Percentiles rank a stretch among this genome's conserved stretches.
Evolutionary conservation across 2,329 filamentous ascomycete species (phyloP).

Genomic region (Venturia effusa): DNA sequence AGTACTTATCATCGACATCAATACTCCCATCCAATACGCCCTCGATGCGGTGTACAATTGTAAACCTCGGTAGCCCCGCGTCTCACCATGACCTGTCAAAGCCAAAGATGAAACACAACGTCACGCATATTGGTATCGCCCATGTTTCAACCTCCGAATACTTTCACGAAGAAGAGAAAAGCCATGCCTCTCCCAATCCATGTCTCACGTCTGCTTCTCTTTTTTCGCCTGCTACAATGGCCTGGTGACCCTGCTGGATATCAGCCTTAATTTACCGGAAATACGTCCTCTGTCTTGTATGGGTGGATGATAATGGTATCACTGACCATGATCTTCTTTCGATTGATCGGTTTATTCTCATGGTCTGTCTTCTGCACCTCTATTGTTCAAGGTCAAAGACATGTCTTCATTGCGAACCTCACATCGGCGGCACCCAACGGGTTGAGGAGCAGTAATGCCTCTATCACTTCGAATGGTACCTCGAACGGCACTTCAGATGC

Average conservation of each 20-base stretch:
- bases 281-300: neutral
- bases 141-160: neutral
- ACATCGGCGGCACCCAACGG: neutral
- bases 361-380: neutral
- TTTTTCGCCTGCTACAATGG: neutral
- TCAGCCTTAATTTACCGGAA: neutral
- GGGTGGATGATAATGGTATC: neutral
- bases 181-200: neutral
- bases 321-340: neutral
- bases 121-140: slow-evolving; percentile 1
- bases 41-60: neutral
- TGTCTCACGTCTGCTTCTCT: neutral
- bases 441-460: neutral
- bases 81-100: slow-evolving; percentile 4
- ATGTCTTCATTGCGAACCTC: neutral
- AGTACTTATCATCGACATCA: neutral
- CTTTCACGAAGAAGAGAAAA: neutral
- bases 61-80: neutral
- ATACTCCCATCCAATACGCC: neutral
- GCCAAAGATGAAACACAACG: neutral
- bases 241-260: neutral
- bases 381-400: neutral
- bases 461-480: neutral
- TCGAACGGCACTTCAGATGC: neutral
- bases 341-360: neutral